A percentile compares a stretch with the other conserved stretches of the same genome.
These are phyloP conservation scores for Urtica urens DNA, from an alignment of 306 rosid species.

Conservation along the genomic window DNA sequence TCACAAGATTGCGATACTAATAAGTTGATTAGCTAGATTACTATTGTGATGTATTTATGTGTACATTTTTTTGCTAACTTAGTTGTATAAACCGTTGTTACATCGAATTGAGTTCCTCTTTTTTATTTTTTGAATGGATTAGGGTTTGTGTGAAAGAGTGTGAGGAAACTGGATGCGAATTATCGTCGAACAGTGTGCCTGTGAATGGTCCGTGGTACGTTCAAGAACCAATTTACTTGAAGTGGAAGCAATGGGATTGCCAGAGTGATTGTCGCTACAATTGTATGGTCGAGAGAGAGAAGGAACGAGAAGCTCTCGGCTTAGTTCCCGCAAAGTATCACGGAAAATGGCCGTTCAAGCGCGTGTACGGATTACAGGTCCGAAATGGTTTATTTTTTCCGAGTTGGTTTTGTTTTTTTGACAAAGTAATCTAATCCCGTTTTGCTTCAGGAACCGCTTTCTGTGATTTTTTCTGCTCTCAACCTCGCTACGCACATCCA, in stretches of 20 bases:
- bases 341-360: constrained; percentile 79
- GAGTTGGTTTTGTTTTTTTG: constrained; percentile 3
- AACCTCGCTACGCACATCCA: constrained; percentile 64
- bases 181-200: constrained; percentile 25
- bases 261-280: constrained; percentile 47
- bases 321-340: constrained; percentile 50
- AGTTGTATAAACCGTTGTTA: no score
- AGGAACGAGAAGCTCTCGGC: constrained; percentile 36
- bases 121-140: constrained; percentile 7
- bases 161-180: constrained; percentile 56
- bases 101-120: no score
- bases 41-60: no score
- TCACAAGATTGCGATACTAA: no score
- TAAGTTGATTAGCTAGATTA: no score
- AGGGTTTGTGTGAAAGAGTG: constrained; percentile 57
- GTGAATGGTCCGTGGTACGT: constrained; percentile 34
- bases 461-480: constrained; percentile 57
- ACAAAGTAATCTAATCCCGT: constrained; percentile 13
- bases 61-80: no score
- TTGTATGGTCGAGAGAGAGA: constrained; percentile 63
- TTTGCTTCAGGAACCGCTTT: constrained; percentile 58
- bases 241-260: constrained; percentile 63
- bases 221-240: constrained; percentile 45
- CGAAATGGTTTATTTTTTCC: constrained; percentile 19
- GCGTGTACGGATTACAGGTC: constrained; percentile 65